phyloP scores from a whole-genome alignment of 208 protist genomes.

The Phytomonas sp. region DNA sequence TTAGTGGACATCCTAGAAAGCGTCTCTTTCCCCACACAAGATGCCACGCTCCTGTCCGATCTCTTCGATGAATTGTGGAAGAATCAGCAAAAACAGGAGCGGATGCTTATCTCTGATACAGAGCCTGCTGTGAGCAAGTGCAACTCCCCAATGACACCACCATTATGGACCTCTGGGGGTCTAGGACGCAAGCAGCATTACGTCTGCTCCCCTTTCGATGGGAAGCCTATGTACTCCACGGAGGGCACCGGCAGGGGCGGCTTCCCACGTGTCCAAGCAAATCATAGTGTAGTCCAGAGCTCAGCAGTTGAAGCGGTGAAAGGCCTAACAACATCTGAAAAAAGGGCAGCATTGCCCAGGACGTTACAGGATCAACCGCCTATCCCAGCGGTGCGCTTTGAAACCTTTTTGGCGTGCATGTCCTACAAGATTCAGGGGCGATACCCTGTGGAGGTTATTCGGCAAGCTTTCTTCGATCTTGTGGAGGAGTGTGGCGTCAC shows the following conservation, averaged over 20 bases:
- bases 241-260: not conserved
- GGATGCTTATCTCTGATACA: not conserved
- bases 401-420: constrained; percentile 70
- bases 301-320: not conserved
- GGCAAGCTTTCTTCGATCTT: constrained; percentile 50
- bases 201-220: not conserved
- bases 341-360: not conserved
- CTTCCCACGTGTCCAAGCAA: not conserved
- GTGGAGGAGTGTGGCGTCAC: constrained; percentile 21
- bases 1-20: constrained; percentile 52
- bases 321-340: not conserved
- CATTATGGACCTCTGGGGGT: not conserved
- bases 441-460: constrained; percentile 53
- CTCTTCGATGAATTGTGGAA: constrained; percentile 56
- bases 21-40: constrained; percentile 37
- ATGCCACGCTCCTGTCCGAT: constrained; percentile 42
- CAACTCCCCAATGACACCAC: not conserved
- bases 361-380: not conserved
- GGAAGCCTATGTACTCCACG: not conserved
- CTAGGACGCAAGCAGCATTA: not conserved
- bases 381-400: constrained; percentile 35
- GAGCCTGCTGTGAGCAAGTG: not conserved
- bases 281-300: not conserved
- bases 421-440: constrained; percentile 60
- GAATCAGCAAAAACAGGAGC: not conserved